Evolutionary conservation across 352 stramenopile species (phyloP), one percentile per base, ranked within the genome.

Genomic region (Phytophthora brassicae): DNA sequence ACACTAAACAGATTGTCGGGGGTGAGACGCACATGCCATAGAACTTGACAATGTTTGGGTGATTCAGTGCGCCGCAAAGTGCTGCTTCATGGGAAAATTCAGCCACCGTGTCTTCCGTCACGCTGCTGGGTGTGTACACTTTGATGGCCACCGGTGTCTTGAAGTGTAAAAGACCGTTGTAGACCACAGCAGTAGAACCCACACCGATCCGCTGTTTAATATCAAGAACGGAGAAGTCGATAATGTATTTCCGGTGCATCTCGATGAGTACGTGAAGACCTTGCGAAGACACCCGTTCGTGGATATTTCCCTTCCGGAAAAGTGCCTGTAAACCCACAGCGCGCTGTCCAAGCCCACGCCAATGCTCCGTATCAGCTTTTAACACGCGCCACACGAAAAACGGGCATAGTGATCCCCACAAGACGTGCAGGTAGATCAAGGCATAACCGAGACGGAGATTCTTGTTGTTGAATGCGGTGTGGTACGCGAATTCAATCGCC

Each of bases 361-460:
- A 89, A 39, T 84, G 80, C 35, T 86, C 77, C 5, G 80, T 89
- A 51, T 89, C 80, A 16, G 80, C 77, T 24, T 82, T 67, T 4
- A 89, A 61, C 31, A 79, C 39, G 9, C 74, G 64, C 69, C 75
- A 84, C 1, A 73, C 35, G 60, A 79, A 72, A 23, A 75, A 63
- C 33, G 71, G 71, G 11, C 71, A 69, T 3, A 79, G 44, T 9
- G 68, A 68, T 9, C 68, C 64, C 71, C 64, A 77, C 6, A 75
- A 39, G 0, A 79, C 56, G 31, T 74, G 47, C 6, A 28, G 24
- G 60, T 79, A 79, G n/a, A 70, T 68, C 7, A 81, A 20, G 7
- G 47, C 52, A 35, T 71, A 70, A 1, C 67, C 60, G 11, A 83
- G 31, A 36, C 66, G 59, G 0, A 71, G 49, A 6, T 60, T 68